Evolutionary conservation across 1,284 basidiomycete species (phyloP).

Genomic region (Fistulinella staudtii): DNA sequence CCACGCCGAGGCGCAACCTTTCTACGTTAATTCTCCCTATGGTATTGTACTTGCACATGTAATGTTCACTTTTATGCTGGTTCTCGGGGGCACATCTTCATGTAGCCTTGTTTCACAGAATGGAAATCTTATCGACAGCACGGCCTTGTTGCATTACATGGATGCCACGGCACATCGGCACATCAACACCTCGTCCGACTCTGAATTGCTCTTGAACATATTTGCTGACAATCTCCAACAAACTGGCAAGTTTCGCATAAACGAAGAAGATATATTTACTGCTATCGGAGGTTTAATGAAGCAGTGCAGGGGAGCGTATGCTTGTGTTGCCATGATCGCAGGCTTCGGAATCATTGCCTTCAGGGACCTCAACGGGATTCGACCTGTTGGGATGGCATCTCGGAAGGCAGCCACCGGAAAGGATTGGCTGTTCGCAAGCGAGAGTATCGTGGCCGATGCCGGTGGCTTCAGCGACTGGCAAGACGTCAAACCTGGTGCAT

Average conservation of each 20-base stretch:
- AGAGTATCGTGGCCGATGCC: slow-evolving; percentile 95
- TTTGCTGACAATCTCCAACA: slow-evolving; percentile 97
- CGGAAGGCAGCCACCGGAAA: slow-evolving; percentile 53
- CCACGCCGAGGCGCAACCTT: slow-evolving; percentile 98
- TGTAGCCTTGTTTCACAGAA: slow-evolving; percentile 56
- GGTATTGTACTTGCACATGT: slow-evolving; percentile 98
- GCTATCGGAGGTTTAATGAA: slow-evolving; percentile 90
- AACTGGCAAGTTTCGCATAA: slow-evolving; percentile 99
- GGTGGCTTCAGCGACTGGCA: slow-evolving; percentile 90
- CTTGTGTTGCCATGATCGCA: slow-evolving; percentile 96
- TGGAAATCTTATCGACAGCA: slow-evolving; percentile 97
- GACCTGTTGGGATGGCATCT: slow-evolving; percentile 83
- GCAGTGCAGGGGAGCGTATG: slow-evolving; percentile 90
- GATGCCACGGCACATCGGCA: slow-evolving; percentile 97
- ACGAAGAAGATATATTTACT: slow-evolving; percentile 98
- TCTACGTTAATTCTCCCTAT: slow-evolving; percentile 99
- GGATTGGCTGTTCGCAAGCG: slow-evolving; percentile 92
- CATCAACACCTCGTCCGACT: slow-evolving; percentile 99
- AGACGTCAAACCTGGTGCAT: slow-evolving; percentile 85
- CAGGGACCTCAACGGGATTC: slow-evolving; percentile 98
- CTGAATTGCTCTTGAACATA: slow-evolving; percentile 95
- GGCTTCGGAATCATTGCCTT: slow-evolving; percentile 99
- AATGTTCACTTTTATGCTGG: slow-evolving; percentile 27
- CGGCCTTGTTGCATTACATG: slow-evolving; percentile 83
- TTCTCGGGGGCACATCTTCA: neutral